Evolutionary conservation across 257 asterid species (phyloP).

Genomic region (Anisodus tanguticus): DNA sequence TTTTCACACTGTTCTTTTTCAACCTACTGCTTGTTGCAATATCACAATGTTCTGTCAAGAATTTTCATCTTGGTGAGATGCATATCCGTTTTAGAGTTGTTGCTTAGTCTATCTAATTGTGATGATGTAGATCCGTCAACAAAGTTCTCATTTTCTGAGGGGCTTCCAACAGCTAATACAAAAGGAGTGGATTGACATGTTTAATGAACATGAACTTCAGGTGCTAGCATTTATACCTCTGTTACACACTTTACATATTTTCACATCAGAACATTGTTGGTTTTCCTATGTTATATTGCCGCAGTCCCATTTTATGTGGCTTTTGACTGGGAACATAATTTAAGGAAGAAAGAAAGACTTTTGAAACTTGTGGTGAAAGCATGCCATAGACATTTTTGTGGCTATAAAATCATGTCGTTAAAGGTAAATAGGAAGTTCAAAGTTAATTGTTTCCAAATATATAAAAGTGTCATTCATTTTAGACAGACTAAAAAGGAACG

Average conservation of each 20-base stretch:
- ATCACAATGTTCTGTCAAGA: background rate
- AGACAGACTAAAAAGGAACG: background rate
- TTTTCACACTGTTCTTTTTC: slow-evolving; percentile 14
- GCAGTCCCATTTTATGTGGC: background rate
- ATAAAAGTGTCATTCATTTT: background rate
- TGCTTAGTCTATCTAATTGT: slow-evolving; percentile 26
- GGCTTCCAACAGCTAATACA: slow-evolving; percentile 93
- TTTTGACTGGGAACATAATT: background rate
- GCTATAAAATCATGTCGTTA: background rate
- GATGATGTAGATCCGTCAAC: slow-evolving; percentile 83
- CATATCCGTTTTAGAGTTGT: background rate
- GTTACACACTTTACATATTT: background rate
- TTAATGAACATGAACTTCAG: slow-evolving; percentile 98
- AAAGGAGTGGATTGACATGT: slow-evolving; percentile 94
- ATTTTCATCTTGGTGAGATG: slow-evolving; percentile 15
- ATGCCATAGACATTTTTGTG: slow-evolving; percentile 4
- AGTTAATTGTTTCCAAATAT: slow-evolving; percentile 6
- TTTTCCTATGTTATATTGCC: background rate
- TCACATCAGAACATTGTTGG: slow-evolving; percentile 19
- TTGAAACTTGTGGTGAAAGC: background rate
- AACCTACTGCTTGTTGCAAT: background rate
- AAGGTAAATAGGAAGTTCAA: slow-evolving; percentile 11
- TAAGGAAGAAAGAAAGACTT: slow-evolving; percentile 15
- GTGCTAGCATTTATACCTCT: slow-evolving; percentile 44
- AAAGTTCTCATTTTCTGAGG: slow-evolving; percentile 87